phyloP scores from a whole-genome alignment of 495 filamentous ascomycete species.

The Cryomyces minteri region DNA sequence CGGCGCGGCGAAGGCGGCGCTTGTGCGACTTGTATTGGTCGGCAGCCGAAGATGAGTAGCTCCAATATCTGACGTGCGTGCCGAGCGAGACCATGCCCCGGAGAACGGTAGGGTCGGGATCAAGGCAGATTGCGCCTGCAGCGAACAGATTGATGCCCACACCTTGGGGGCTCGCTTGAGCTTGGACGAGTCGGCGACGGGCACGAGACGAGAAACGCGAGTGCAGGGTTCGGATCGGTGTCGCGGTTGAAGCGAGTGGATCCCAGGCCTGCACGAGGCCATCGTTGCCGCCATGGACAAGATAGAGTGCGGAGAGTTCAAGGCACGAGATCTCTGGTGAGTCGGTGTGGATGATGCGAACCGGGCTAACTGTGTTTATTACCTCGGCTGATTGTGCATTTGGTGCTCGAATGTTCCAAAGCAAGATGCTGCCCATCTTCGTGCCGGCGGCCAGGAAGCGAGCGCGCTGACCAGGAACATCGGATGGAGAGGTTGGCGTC shows the following conservation, averaged over 20 bases:
- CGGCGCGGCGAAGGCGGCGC: conserved; percentile 37
- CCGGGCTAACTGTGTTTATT: conserved; percentile 37
- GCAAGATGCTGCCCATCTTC: conserved; percentile 49
- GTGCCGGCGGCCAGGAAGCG: conserved; percentile 73
- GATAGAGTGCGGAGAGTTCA: conserved; percentile 69
- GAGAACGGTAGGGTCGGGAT: conserved; percentile 77
- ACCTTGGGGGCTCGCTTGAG: conserved; percentile 44
- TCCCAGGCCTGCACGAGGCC: conserved; percentile 96
- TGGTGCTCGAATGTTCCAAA: conserved; percentile 72
- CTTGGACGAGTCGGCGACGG: conserved; percentile 52
- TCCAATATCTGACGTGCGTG: conserved; percentile 79
- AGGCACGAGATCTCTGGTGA: conserved; percentile 76
- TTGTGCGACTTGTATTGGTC: conserved; percentile 48
- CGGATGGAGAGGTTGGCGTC: conserved; percentile 21
- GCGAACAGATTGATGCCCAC: conserved; percentile 65
- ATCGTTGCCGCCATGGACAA: conserved; percentile 88
- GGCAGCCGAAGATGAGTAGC: conserved; percentile 54
- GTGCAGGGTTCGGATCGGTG: conserved; percentile 75
- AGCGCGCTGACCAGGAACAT: conserved; percentile 67
- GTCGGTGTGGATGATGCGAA: conserved; percentile 75
- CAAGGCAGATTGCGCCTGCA: conserved; percentile 65
- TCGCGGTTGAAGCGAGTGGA: conserved; percentile 60
- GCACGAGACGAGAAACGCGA: conserved; percentile 72
- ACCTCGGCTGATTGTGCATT: conserved; percentile 28
- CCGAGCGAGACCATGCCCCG: conserved; percentile 84